phyloP scores from a whole-genome alignment of 2,329 filamentous ascomycete species.

The Sodiomyces alkalinus region DNA sequence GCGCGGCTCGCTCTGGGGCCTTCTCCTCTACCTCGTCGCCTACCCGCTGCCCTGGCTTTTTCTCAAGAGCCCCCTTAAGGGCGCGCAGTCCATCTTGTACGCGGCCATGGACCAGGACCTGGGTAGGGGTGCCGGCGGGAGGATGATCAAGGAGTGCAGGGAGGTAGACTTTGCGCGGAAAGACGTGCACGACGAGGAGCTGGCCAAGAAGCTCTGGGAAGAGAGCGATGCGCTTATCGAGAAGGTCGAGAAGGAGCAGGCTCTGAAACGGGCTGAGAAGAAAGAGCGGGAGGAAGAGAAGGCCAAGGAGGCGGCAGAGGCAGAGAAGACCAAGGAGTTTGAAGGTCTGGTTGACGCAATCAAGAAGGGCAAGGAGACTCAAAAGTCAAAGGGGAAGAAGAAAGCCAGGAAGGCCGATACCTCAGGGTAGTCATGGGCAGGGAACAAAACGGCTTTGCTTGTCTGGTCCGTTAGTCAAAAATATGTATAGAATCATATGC shows the following conservation, averaged over 20 bases:
- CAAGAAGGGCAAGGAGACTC: slow-evolving; percentile 23
- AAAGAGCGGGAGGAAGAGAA: slow-evolving; percentile 20
- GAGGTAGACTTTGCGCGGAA: slow-evolving; percentile 54
- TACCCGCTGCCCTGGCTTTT: slow-evolving; percentile 80
- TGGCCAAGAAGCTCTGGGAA: slow-evolving; percentile 80
- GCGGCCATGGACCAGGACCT: slow-evolving; percentile 71
- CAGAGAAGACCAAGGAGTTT: slow-evolving; percentile 16
- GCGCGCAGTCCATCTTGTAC: slow-evolving; percentile 73
- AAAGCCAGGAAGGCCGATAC: slow-evolving; percentile 16
- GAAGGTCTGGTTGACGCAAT: slow-evolving; percentile 26
- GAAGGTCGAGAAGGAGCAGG: slow-evolving; percentile 64
- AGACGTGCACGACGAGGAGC: slow-evolving; percentile 63
- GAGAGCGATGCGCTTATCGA: slow-evolving; percentile 76
- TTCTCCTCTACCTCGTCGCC: slow-evolving; percentile 59
- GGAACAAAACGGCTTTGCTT: too few species aligned
- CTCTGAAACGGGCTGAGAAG: slow-evolving; percentile 32
- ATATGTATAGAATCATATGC: too few species aligned
- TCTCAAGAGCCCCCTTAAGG: slow-evolving; percentile 70
- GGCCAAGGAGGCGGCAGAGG: slow-evolving; percentile 15
- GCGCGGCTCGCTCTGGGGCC: slow-evolving; percentile 65
- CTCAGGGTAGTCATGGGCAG: neutral
- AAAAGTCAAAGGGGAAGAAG: slow-evolving; percentile 13
- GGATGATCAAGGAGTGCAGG: slow-evolving; percentile 77
- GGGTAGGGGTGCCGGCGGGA: slow-evolving; percentile 48
- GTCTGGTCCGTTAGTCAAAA: too few species aligned